Evolutionary conservation across 208 protist genomes (phyloP), one percentile per base, ranked within the genome.

Genomic region (Acanthamoeba quina): DNA sequence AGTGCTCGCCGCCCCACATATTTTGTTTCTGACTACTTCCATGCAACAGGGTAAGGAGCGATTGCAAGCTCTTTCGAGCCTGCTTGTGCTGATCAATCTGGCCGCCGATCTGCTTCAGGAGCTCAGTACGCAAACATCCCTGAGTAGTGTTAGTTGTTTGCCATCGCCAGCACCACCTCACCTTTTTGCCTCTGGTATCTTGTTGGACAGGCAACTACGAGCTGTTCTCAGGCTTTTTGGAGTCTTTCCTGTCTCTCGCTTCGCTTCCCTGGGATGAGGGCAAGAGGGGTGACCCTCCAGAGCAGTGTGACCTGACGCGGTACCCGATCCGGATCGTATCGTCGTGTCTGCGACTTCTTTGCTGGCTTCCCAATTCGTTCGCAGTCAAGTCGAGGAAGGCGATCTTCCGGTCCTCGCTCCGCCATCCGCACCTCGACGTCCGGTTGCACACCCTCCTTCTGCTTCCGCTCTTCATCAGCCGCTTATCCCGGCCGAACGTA

Each of bases 401-500:
- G 47, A 86, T 86, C 41, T 86, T 86, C 29, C 78, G 3, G 47
- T 60, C 78, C 6, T 86, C 47, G 4, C 78, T 86, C 49, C 78
- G 31, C 31, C 78, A 86, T 62, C 29, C 78, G 17, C 26, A 86
- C 5, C 24, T 86, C 78, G 44, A 86, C 10, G 49, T 86, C n/a
- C 78, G 78, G 6, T 26, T 56, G 26, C 52, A 86, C 52, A n/a
- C 49, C 9, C 78, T 86, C 15, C 78, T 86, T 17, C 52, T 64
- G 78, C 78, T 86, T 10, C 78, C 78, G 7, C 78, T 86, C n/a
- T 86, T 86, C 49, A 86, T 86, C 41, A 86, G 78, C n/a, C 78
- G 78, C 2, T 44, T 86, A 3, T 58, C 78, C 13, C 41, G 52
- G 7, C 78, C 78, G 5, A 86, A 86, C 31, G n/a, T 86, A 13